Evolutionary conservation across 768 basidiomycete species (phyloP), one percentile per base, ranked within the genome.

Genomic region (Fomitopsis pulvina): DNA sequence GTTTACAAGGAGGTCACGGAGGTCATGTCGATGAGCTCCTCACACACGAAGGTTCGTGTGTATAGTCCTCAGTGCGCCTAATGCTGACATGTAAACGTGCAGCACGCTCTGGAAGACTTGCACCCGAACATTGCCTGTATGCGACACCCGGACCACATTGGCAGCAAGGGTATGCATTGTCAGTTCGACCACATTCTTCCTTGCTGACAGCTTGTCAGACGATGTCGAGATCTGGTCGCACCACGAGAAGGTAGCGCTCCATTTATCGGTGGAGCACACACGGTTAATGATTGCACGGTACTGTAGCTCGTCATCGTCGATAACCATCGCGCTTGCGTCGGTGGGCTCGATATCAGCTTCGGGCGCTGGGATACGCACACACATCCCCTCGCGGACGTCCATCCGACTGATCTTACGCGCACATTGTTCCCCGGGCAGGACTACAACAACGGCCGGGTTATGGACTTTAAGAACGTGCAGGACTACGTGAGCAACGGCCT

Each of bases 351-450:
- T 64, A 74, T 96, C n/a, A 96, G 92, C 71, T 96, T 93, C 58
- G 96, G 96, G 10, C 85, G 96, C n/a, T 99, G 95, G 94, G 96
- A 98, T 67, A 91, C 88, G 0, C 81, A 90, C 61, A 86, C 72
- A 32, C 88, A 92, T 63, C 93, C 93, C 0, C 77, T 97, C 32
- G 87, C 92, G 29, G 95, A 99, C 60, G 90, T 81, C 2, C 93
- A 97, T 62, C 92, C 92, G 0, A 91, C 91, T 1, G 75, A 93
- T 57, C 92, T 93, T 61, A 59, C 66, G 18, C 75, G 74, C 47
- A 91, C 89, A 1, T 73, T 98, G 22, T 98, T 95, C 73, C 90
- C 95, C 0, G 95, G 95, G 5, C 77, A 96, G 66, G 93, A 94
- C 61, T 95, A 87, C 68, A 94, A 96, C 64, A 91, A 98, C 52